A percentile compares a stretch with the other conserved stretches of the same genome.
Evolutionary conservation across 2,329 filamentous ascomycete species (phyloP).

Genomic region (Colletotrichum theobromicola): DNA sequence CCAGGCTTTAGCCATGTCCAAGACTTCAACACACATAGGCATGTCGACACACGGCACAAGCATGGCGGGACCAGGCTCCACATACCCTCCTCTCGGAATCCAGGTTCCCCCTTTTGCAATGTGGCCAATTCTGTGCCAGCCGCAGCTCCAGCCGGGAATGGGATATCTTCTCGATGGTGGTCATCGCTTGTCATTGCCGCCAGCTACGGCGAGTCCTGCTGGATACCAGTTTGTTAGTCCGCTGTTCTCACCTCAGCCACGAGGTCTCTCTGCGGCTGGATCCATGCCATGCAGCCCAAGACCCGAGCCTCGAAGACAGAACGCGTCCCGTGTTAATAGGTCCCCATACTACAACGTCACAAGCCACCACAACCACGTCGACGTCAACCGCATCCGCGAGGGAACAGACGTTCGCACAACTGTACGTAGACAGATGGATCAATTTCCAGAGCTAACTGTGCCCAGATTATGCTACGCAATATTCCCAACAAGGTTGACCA

Average conservation of each 20-base stretch:
- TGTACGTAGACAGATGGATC: constrained; percentile 47
- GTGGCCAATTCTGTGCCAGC: constrained; percentile 38
- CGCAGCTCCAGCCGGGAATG: constrained; percentile 30
- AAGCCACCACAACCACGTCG: constrained; percentile 66
- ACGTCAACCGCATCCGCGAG: constrained; percentile 63
- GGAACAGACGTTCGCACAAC: constrained; percentile 79
- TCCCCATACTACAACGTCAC: constrained; percentile 52
- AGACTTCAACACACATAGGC: neutral
- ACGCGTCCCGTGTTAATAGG: constrained; percentile 50
- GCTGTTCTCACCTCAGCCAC: constrained; percentile 23
- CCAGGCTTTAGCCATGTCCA: constrained; percentile 9
- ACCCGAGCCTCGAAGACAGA: constrained; percentile 51
- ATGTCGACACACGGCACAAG: neutral
- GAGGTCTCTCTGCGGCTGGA: neutral
- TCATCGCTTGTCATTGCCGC: neutral
- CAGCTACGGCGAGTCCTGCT: neutral
- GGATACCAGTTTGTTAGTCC: constrained; percentile 24
- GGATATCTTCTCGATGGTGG: constrained; percentile 32
- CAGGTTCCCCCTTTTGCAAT: constrained; percentile 31
- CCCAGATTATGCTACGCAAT: constrained; percentile 91
- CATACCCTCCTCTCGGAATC: constrained; percentile 17
- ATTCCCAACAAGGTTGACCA: constrained; percentile 91
- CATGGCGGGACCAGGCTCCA: neutral
- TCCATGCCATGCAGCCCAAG: constrained; percentile 33
- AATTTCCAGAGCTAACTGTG: neutral